phyloP scores from a whole-genome alignment of 2,329 filamentous ascomycete genomes.

The Penicillium occitanis region DNA sequence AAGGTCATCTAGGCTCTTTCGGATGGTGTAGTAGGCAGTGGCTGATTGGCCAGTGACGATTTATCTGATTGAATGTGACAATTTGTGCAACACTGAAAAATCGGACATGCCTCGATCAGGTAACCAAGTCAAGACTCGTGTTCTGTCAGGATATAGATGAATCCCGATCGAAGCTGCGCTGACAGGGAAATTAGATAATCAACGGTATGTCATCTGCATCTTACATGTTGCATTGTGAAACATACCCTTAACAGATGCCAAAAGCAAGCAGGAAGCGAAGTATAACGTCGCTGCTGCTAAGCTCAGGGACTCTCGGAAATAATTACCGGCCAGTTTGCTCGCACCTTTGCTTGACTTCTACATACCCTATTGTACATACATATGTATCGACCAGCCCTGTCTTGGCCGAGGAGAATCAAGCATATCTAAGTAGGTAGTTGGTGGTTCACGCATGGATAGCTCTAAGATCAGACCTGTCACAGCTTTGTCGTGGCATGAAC shows the following conservation, averaged over 20 bases:
- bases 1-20: not conserved
- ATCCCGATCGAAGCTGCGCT: not conserved
- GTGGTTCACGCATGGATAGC: not conserved
- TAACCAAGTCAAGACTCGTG: not conserved
- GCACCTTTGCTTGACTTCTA: not conserved
- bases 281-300: not conserved
- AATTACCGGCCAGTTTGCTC: not conserved
- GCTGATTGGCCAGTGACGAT: not conserved
- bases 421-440: not conserved
- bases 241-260: not conserved
- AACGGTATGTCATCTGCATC: slow-evolving; percentile 7
- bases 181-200: not conserved
- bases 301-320: not conserved
- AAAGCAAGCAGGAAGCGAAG: not conserved
- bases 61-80: not conserved
- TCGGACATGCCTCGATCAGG: not conserved
- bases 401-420: not conserved
- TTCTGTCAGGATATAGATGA: not conserved
- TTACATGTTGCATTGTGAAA: not conserved
- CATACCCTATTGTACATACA: not conserved
- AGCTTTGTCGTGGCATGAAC: not conserved
- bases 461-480: slow-evolving; percentile 4
- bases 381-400: not conserved
- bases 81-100: not conserved
- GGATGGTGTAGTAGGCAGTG: not conserved